Evolutionary conservation across 2,329 filamentous ascomycete species (phyloP).

Genomic region (Xylaria sp.): DNA sequence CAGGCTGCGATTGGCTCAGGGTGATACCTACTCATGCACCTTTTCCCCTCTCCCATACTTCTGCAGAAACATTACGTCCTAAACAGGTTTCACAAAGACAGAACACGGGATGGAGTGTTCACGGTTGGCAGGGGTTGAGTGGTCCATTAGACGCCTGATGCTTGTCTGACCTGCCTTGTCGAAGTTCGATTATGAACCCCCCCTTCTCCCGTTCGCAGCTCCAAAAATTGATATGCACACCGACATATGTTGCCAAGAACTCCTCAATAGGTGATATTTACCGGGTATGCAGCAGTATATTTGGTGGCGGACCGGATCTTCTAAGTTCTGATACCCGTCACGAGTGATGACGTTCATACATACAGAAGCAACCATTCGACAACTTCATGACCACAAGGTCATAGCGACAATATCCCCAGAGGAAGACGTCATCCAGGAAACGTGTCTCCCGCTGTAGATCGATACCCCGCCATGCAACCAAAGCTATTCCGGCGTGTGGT

Average conservation of each 20-base stretch:
- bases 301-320: conserved; percentile 1
- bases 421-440: not conserved
- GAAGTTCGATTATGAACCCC: not conserved
- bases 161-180: conserved; percentile 7
- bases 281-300: conserved; percentile 3
- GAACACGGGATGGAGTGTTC: conserved; percentile 14
- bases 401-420: not conserved
- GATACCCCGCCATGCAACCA: not conserved
- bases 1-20: conserved; percentile 29
- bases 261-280: conserved; percentile 6
- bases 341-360: not conserved
- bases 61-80: conserved; percentile 15
- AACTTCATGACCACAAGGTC: not conserved
- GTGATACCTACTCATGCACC: conserved; percentile 7
- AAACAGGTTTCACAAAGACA: conserved; percentile 26
- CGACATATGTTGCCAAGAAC: conserved; percentile 20
- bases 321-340: conserved; percentile 10
- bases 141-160: conserved; percentile 32
- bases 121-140: conserved; percentile 21
- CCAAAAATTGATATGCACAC: conserved; percentile 33
- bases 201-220: conserved; percentile 19
- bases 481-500: not conserved
- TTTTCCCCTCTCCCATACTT: conserved; percentile 19
- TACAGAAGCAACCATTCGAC: not conserved
- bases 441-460: not conserved